Evolutionary conservation across 2,329 filamentous ascomycete species (phyloP).

Genomic region (Drechslerella stenobrocha): DNA sequence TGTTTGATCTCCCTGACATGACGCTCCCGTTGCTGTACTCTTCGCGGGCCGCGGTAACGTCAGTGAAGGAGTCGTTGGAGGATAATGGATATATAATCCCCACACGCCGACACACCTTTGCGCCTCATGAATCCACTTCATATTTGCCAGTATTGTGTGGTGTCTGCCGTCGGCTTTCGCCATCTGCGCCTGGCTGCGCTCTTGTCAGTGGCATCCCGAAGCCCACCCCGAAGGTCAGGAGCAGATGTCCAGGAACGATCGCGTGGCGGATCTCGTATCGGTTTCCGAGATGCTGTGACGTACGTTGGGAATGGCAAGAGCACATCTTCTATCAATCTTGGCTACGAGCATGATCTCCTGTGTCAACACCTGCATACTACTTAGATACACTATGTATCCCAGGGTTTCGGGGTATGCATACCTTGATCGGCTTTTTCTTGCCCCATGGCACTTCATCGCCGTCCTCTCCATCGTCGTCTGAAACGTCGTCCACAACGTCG

Average conservation of each 20-base stretch:
- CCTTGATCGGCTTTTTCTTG: constrained; percentile 28
- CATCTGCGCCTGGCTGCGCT: constrained; percentile 16
- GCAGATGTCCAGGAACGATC: too few species aligned
- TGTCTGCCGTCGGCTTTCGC: constrained; percentile 21
- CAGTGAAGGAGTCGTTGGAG: background rate
- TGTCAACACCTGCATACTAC: background rate
- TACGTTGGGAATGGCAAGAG: constrained; percentile 29
- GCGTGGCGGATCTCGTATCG: background rate
- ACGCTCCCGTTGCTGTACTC: constrained; percentile 8
- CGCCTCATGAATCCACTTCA: constrained; percentile 31
- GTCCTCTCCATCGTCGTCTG: constrained; percentile 11
- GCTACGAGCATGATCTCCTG: constrained; percentile 5
- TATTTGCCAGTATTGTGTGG: constrained; percentile 26
- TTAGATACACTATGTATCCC: background rate
- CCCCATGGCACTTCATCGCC: constrained; percentile 22
- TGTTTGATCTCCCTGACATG: constrained; percentile 20
- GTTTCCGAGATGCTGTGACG: background rate
- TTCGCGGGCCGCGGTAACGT: background rate
- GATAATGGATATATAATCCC: background rate
- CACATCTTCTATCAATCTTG: constrained; percentile 19
- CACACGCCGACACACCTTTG: constrained; percentile 9
- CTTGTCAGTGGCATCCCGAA: constrained; percentile 13
- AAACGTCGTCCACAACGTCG: background rate
- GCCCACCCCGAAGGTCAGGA: background rate
- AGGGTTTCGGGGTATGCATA: background rate